phyloP scores from a whole-genome alignment of 768 basidiomycete species.

The Leccinum sublutescens region DNA sequence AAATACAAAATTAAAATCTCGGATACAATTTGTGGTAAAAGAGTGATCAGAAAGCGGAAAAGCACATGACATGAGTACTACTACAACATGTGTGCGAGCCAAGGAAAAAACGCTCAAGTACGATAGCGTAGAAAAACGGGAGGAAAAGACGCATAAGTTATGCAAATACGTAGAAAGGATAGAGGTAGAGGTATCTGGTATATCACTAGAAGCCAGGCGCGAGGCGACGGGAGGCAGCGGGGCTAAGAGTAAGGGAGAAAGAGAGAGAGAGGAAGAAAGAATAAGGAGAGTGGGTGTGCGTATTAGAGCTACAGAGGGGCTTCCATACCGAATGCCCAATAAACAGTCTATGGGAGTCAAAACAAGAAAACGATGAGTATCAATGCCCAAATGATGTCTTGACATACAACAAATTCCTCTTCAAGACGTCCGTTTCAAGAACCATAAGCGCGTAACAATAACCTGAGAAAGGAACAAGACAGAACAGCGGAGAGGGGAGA shows the following conservation, averaged over 20 bases:
- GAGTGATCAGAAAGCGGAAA: background rate
- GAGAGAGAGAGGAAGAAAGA: background rate
- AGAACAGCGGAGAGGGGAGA: background rate
- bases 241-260: background rate
- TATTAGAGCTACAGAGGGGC: constrained; percentile 30
- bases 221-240: background rate
- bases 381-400: constrained; percentile 5
- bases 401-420: constrained; percentile 8
- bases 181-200: constrained; percentile 1
- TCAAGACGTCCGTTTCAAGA: constrained; percentile 2
- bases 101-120: constrained; percentile 5
- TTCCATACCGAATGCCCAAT: constrained; percentile 20
- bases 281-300: constrained; percentile 23
- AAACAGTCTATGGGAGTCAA: constrained; percentile 24
- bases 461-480: background rate
- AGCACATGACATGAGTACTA: constrained; percentile 27
- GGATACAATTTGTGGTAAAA: background rate
- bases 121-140: background rate
- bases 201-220: constrained; percentile 1
- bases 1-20: background rate
- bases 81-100: constrained; percentile 24
- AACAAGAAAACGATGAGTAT: constrained; percentile 8
- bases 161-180: constrained; percentile 8
- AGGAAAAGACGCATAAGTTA: constrained; percentile 25
- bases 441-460: constrained; percentile 7